Conservation (phyloP, 2,329 filamentous ascomycete species). For the Hypoxylon rubiginosum region DNA sequence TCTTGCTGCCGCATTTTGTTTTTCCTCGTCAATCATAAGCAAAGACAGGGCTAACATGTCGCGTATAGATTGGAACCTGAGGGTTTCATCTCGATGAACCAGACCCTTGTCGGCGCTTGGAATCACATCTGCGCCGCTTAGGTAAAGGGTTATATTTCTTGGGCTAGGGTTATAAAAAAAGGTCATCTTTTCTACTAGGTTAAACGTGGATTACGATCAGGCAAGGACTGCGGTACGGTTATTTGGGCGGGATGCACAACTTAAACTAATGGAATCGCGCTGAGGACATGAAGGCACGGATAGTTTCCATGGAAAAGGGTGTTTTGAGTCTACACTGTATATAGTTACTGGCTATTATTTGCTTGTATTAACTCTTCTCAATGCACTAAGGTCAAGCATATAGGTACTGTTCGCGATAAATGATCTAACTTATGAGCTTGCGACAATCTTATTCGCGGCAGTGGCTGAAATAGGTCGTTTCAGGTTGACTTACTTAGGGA, state of each 20-base stretch:
- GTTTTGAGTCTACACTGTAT: background rate
- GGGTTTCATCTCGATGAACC: conserved; percentile 43
- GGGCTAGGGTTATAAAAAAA: background rate
- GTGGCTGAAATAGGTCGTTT: no score
- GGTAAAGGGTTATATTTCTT: no score
- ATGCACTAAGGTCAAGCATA: background rate
- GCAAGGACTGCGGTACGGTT: background rate
- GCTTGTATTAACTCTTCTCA: background rate
- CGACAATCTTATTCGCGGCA: no score
- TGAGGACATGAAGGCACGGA: background rate
- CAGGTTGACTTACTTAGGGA: no score
- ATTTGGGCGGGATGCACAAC: background rate
- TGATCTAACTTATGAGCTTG: no score
- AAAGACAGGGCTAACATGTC: background rate
- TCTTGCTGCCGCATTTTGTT: background rate
- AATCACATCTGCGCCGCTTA: conserved; percentile 47
- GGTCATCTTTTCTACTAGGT: background rate
- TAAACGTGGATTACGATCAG: background rate
- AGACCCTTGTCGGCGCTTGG: conserved; percentile 49
- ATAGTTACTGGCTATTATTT: background rate
- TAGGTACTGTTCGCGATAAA: no score
- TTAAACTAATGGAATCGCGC: background rate
- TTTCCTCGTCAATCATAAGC: background rate
- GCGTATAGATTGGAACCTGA: conserved; percentile 46
- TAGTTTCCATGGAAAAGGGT: background rate